Evolutionary conservation across 768 basidiomycete genomes (phyloP).

Genomic region (Pleurotus salmoneostramineus): DNA sequence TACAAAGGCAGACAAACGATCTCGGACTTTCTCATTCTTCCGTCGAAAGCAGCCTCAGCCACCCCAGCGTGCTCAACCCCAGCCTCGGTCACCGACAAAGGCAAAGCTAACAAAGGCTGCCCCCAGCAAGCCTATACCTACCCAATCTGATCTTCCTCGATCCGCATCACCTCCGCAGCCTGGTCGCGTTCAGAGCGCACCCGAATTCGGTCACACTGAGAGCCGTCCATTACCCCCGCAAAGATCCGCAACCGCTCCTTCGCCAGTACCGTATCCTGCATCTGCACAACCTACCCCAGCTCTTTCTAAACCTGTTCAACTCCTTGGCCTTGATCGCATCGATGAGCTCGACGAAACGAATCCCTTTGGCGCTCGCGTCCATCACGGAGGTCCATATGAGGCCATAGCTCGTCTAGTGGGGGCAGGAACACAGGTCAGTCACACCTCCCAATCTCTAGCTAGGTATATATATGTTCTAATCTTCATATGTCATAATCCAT

Average conservation of each 20-base stretch:
- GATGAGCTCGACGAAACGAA: conserved; percentile 78
- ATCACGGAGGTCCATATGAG: conserved; percentile 78
- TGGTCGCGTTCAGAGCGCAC: conserved; percentile 11
- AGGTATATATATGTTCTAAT: too few relatives aligned
- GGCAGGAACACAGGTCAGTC: not conserved
- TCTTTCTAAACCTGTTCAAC: not conserved
- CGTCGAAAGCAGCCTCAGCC: not conserved
- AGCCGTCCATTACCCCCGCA: conserved; percentile 17
- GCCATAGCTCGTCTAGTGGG: conserved; percentile 32
- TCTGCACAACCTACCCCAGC: not conserved
- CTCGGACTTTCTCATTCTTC: conserved; percentile 4
- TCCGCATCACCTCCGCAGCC: conserved; percentile 11
- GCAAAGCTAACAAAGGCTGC: not conserved
- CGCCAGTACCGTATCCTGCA: not conserved
- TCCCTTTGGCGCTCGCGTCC: conserved; percentile 58
- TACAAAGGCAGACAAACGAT: not conserved
- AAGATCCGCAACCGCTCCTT: conserved; percentile 19
- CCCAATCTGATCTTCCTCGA: not conserved
- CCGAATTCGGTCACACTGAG: conserved; percentile 9
- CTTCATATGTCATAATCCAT: too few relatives aligned
- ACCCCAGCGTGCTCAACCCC: not conserved
- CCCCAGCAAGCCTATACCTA: not conserved
- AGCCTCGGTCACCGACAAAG: not conserved
- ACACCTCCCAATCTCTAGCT: not conserved
- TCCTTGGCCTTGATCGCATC: conserved; percentile 56